Evolutionary conservation across 2,329 filamentous ascomycete genomes (phyloP).

Genomic region (Sporothrix curviconia): DNA sequence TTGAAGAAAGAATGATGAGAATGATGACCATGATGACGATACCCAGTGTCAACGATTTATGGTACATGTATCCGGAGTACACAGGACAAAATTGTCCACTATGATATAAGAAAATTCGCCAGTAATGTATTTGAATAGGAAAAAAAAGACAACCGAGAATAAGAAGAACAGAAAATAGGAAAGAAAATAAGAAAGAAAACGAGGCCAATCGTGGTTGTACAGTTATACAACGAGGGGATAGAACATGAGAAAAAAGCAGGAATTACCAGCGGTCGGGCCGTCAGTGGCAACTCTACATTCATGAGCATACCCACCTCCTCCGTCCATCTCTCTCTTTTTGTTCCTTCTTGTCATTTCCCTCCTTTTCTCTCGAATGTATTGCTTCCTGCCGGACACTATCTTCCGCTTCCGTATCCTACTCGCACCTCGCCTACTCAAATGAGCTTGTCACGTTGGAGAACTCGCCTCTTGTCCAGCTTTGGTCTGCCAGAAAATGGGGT

Average conservation of each 20-base stretch:
- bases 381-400: neutral
- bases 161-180: neutral
- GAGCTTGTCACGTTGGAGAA: slow-evolving; percentile 89
- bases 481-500: slow-evolving; percentile 99
- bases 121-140: slow-evolving; percentile 12
- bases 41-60: neutral
- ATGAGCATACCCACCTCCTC: too few species aligned
- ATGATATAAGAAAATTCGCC: neutral
- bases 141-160: too few species aligned
- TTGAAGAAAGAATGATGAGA: slow-evolving; percentile 17
- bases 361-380: neutral
- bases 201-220: slow-evolving; percentile 10
- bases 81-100: neutral
- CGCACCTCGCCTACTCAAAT: slow-evolving; percentile 46
- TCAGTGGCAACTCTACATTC: too few species aligned
- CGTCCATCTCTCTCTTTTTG: neutral
- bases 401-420: too few species aligned
- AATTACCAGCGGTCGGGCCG: too few species aligned
- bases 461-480: slow-evolving; percentile 95
- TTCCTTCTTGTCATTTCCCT: neutral
- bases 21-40: neutral
- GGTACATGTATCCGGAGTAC: neutral
- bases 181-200: neutral
- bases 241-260: too few species aligned
- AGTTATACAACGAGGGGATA: neutral